Conservation (phyloP, 2,329 filamentous ascomycete genomes). For the Polytolypa hystricis region DNA sequence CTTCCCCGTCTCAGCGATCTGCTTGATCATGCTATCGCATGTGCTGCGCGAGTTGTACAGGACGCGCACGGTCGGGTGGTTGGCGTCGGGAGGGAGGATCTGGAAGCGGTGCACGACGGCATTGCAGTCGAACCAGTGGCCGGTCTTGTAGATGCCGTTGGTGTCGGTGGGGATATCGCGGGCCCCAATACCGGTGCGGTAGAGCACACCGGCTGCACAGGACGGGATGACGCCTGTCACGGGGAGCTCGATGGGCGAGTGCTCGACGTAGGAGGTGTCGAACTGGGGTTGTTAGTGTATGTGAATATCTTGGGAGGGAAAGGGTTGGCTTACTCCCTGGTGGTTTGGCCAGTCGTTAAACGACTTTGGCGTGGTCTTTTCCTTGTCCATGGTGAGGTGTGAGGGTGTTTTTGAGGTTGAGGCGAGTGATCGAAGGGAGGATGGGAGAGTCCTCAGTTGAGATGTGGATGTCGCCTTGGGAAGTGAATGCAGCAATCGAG, state of each 20-base stretch:
- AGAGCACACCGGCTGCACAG: slow-evolving; percentile 62
- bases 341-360: slow-evolving; percentile 43
- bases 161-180: slow-evolving; percentile 50
- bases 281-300: slow-evolving; percentile 44
- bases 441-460: too few relatives aligned
- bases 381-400: slow-evolving; percentile 1
- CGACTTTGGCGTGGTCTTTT: slow-evolving; percentile 5
- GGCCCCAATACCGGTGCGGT: slow-evolving; percentile 61
- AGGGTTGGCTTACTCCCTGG: slow-evolving; percentile 32
- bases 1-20: slow-evolving; percentile 50
- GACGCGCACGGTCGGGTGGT: slow-evolving; percentile 35
- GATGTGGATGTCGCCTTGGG: too few relatives aligned
- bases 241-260: slow-evolving; percentile 50
- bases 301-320: slow-evolving; percentile 6
- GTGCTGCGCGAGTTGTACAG: slow-evolving; percentile 62
- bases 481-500: too few relatives aligned
- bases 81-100: slow-evolving; percentile 39
- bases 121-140: slow-evolving; percentile 76
- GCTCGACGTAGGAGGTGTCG: slow-evolving; percentile 54
- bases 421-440: too few relatives aligned
- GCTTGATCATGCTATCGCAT: slow-evolving; percentile 51
- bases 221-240: slow-evolving; percentile 57
- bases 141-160: slow-evolving; percentile 48
- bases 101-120: slow-evolving; percentile 62
- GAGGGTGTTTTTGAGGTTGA: too few relatives aligned